Evolutionary conservation across 1,284 basidiomycete species (phyloP), one percentile per base, ranked within the genome.

Genomic region (Tilletiaria anomala): DNA sequence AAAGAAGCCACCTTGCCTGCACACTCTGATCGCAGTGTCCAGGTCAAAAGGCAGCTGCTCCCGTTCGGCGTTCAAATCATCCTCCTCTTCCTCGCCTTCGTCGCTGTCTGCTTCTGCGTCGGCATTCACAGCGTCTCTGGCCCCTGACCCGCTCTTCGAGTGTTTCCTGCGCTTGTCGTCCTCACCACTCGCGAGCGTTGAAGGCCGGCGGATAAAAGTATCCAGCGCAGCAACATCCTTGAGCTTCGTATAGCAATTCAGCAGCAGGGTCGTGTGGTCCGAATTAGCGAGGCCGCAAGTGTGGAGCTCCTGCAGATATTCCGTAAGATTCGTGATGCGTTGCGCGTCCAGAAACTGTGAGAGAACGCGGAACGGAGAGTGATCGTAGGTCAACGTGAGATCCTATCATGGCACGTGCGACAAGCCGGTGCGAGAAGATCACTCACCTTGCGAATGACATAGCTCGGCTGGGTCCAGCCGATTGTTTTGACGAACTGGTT

Each of bases 251-350:
- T 94, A 97, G 24, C 89, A 91, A 65, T 68, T 61, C 24, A 64
- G 49, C 15, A 66, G 44, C 2, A 99, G 77, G 0, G 93, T 97
- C 0, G 89, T 97, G 65, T 96, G 91, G 56, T 97, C 91, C 0
- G 88, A 79, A 58, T 93, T 96, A 8, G 91, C 91, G 3, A 91
- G 76, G 0, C 83, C 82, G 0, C 80, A 73, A 2, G 83, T 74
- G 59, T 97, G 91, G 0, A 99, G 73, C 64, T 93, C 89, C 74
- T 97, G 88, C 1, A 99, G 75, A 65, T 96, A 97, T 1, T 82
- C 84, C 12, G 86, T 88, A 39, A 99, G 79, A 61, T 89, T 87
- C 47, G 86, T 80, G 42, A 96, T 94, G 3, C 91, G 73, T 66
- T 97, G 91, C 0, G 91, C 87, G 56, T 94, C 91, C 31, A 99